phyloP scores from a whole-genome alignment of 495 filamentous ascomycete genomes.

The Aspergillus ellipticus region DNA sequence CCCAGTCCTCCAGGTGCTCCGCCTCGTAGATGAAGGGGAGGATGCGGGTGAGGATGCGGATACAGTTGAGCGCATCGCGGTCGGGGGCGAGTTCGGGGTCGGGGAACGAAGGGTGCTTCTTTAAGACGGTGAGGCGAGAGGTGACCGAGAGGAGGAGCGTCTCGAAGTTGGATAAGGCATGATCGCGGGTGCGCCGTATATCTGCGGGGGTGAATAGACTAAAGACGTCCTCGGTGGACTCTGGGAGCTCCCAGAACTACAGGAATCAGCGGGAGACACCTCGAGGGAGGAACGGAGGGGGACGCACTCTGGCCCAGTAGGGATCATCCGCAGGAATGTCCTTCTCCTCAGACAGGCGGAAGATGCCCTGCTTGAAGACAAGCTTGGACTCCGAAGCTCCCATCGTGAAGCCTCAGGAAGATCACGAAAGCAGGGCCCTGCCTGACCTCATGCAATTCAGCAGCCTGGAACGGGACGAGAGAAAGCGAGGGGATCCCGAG shows the following conservation, averaged over 20 bases:
- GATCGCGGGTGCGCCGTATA: slow-evolving; percentile 86
- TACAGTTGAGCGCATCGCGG: slow-evolving; percentile 86
- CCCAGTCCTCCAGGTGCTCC: slow-evolving; percentile 82
- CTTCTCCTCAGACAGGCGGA: slow-evolving; percentile 86
- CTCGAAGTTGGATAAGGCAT: slow-evolving; percentile 84
- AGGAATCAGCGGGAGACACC: slow-evolving; percentile 12
- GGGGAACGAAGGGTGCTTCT: slow-evolving; percentile 86
- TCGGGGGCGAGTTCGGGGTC: slow-evolving; percentile 87
- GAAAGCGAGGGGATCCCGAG: neutral
- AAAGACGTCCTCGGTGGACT: slow-evolving; percentile 94
- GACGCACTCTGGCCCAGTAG: slow-evolving; percentile 83
- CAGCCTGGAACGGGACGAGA: neutral
- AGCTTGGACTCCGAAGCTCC: slow-evolving; percentile 99
- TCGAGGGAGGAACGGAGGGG: slow-evolving; percentile 1
- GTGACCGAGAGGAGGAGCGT: slow-evolving; percentile 81
- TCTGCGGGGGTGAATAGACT: slow-evolving; percentile 92
- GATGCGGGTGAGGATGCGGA: slow-evolving; percentile 85
- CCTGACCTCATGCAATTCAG: slow-evolving; percentile 26
- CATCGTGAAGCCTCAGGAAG: slow-evolving; percentile 53
- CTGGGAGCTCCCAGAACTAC: slow-evolving; percentile 97
- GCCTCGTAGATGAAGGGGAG: slow-evolving; percentile 92
- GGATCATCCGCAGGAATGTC: slow-evolving; percentile 83
- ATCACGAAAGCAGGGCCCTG: slow-evolving; percentile 14
- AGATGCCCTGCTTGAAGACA: slow-evolving; percentile 98
- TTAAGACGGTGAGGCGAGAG: slow-evolving; percentile 73